Conservation (phyloP, 1,139 yeast genomes). For the Scheffersomyces lignicola region DNA sequence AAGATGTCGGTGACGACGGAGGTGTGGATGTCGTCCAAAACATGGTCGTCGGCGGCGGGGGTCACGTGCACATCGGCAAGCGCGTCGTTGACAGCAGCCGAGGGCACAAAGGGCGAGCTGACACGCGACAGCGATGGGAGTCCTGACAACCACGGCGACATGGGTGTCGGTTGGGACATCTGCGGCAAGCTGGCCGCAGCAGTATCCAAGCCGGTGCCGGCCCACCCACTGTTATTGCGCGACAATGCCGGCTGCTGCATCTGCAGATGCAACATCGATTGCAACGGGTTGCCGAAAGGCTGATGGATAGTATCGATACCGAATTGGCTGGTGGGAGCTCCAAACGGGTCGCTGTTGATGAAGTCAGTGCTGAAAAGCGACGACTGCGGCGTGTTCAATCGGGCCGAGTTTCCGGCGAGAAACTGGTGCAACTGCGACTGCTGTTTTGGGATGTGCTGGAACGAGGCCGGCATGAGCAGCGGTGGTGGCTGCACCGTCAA, state of each 20-base stretch:
- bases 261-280: constrained; percentile 27
- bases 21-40: constrained; percentile 36
- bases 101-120: constrained; percentile 41
- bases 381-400: constrained; percentile 22
- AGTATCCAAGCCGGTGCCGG: constrained; percentile 23
- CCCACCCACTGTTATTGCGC: constrained; percentile 43
- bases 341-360: constrained; percentile 26
- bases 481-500: constrained; percentile 20
- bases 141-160: constrained; percentile 44
- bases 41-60: constrained; percentile 29
- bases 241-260: constrained; percentile 33
- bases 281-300: constrained; percentile 11
- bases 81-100: constrained; percentile 12
- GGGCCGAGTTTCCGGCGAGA: constrained; percentile 25
- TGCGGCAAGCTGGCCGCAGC: constrained; percentile 18
- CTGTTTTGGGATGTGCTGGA: constrained; percentile 3
- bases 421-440: constrained; percentile 23
- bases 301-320: constrained; percentile 25
- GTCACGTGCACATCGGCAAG: constrained; percentile 30
- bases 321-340: constrained; percentile 18
- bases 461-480: constrained; percentile 2
- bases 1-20: constrained; percentile 41
- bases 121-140: constrained; percentile 39
- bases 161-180: constrained; percentile 37
- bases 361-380: constrained; percentile 29